A percentile compares a stretch with the other conserved stretches of the same genome.
Conservation (phyloP, 2,329 filamentous ascomycete genomes). For the Colletotrichum liaoningense region DNA sequence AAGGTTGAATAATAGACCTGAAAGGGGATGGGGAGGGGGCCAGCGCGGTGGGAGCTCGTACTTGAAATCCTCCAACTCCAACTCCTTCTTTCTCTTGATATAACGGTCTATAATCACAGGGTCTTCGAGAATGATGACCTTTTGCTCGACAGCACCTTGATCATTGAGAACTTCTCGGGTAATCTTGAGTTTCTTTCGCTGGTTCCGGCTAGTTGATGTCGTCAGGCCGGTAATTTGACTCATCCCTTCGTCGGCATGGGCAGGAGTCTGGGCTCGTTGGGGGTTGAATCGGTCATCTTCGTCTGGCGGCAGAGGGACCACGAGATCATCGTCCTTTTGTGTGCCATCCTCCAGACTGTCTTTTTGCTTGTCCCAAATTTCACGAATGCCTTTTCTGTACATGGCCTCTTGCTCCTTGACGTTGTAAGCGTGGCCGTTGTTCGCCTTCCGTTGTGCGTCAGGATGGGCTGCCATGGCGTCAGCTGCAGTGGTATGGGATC, state of each 20-base stretch:
- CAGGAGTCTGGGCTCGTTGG: constrained; percentile 77
- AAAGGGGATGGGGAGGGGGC: constrained; percentile 25
- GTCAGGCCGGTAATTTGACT: constrained; percentile 83
- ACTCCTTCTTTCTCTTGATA: constrained; percentile 78
- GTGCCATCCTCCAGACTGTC: constrained; percentile 78
- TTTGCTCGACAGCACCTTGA: constrained; percentile 66
- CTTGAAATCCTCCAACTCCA: constrained; percentile 68
- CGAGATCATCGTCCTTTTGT: constrained; percentile 73
- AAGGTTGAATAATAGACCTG: constrained; percentile 27
- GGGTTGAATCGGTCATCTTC: constrained; percentile 78
- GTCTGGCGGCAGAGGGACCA: constrained; percentile 65
- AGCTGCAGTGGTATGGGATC: constrained; percentile 74
- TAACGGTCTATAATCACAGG: constrained; percentile 91
- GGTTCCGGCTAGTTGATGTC: constrained; percentile 71
- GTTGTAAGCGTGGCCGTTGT: constrained; percentile 96
- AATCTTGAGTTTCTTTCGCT: constrained; percentile 78
- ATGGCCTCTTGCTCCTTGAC: constrained; percentile 93
- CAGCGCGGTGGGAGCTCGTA: constrained; percentile 23
- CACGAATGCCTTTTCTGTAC: constrained; percentile 90
- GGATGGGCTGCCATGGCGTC: constrained; percentile 86
- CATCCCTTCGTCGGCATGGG: constrained; percentile 78
- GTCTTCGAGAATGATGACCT: constrained; percentile 80
- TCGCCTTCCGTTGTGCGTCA: constrained; percentile 68
- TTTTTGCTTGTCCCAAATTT: constrained; percentile 93
- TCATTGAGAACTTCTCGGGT: constrained; percentile 66